These are phyloP conservation scores for Ganoderma sp. DNA, from an alignment of 1,284 basidiomycete species.

Conservation along the genomic window DNA sequence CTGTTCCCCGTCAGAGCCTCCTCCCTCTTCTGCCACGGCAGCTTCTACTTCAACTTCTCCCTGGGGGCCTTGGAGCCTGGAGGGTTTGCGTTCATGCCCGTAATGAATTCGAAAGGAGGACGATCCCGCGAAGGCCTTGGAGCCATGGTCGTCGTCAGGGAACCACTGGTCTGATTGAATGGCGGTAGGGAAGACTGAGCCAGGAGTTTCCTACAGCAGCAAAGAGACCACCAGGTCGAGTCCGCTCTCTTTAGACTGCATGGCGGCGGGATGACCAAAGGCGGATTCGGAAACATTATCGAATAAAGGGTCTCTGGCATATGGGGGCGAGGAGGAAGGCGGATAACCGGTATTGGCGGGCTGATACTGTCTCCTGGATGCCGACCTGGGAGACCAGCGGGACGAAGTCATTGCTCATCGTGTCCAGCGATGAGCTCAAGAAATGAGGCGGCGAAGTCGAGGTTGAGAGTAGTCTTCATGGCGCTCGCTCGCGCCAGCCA, in stretches of 20 bases:
- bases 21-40: constrained; percentile 82
- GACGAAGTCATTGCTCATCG: constrained; percentile 77
- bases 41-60: constrained; percentile 68
- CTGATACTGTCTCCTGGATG: constrained; percentile 58
- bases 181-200: constrained; percentile 46
- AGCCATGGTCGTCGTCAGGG: constrained; percentile 60
- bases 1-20: constrained; percentile 66
- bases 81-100: constrained; percentile 30
- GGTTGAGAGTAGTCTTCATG: constrained; percentile 4
- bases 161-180: constrained; percentile 68
- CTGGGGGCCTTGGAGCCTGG: constrained; percentile 29
- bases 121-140: constrained; percentile 50
- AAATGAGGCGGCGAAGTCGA: constrained; percentile 17
- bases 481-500: not conserved
- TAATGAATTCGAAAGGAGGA: constrained; percentile 45
- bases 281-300: constrained; percentile 70
- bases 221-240: constrained; percentile 60
- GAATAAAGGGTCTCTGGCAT: constrained; percentile 77
- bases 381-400: constrained; percentile 74
- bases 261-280: constrained; percentile 60
- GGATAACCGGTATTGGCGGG: constrained; percentile 65
- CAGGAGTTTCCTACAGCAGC: constrained; percentile 62
- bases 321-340: constrained; percentile 47
- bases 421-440: constrained; percentile 37
- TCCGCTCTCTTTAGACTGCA: constrained; percentile 75